phyloP scores from a whole-genome alignment of 805 yeast genomes.

The Yarrowia sp. region DNA sequence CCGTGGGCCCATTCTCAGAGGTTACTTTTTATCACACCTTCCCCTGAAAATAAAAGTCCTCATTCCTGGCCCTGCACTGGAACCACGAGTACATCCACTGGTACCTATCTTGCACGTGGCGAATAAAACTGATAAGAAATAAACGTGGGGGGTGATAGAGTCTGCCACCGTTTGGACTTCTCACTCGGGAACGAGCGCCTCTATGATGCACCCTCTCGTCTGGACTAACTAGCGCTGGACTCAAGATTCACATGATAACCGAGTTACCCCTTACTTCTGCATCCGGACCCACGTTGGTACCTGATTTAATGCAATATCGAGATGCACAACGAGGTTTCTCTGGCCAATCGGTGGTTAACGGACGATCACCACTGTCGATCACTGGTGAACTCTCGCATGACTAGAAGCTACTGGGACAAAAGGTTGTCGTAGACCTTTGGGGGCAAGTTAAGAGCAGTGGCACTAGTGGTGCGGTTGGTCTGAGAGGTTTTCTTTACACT shows the following conservation, averaged over 20 bases:
- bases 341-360: slow-evolving; percentile 17
- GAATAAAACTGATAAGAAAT: neutral
- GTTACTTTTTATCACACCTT: neutral
- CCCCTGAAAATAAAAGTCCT: neutral
- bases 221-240: neutral
- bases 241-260: slow-evolving; percentile 13
- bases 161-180: neutral
- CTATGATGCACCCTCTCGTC: neutral
- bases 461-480: too few species aligned
- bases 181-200: neutral
- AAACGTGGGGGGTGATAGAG: neutral
- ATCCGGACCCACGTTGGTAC: neutral
- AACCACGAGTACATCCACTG: too few species aligned
- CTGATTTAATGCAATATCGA: slow-evolving; percentile 16
- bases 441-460: neutral
- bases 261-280: slow-evolving; percentile 7
- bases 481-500: too few species aligned
- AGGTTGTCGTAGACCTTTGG: neutral
- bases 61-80: too few species aligned
- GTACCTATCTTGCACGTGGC: neutral
- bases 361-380: slow-evolving; percentile 13
- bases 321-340: neutral
- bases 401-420: neutral
- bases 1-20: too few species aligned
- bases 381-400: neutral